Evolutionary conservation across 2,329 filamentous ascomycete species (phyloP), one percentile per base, ranked within the genome.

Genomic region (Venturiaceae sp.): DNA sequence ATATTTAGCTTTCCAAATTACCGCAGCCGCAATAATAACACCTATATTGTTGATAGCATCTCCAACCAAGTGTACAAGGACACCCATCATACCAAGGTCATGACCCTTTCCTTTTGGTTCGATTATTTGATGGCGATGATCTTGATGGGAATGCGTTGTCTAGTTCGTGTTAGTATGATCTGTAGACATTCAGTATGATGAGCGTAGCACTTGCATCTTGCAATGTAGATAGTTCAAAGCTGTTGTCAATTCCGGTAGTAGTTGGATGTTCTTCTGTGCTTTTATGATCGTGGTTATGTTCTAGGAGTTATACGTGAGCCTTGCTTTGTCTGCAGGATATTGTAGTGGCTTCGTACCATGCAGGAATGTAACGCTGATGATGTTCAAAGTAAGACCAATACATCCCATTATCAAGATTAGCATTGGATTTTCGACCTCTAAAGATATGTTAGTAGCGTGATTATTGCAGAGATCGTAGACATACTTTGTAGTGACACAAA

Each of bases 1-100:
- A 32, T 80, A 83, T 32, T 77, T 67, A 0, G 80, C 75, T 59
- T 84, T 75, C 86, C 86, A 90, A 67, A 91, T 86, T 32, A 89
- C 76, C 2, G 85, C 65, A 0, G 85, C 86, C 1, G 86, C 80
- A 36, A 86, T 74, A 53, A 90, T 89, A 60, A 92, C 87, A 11
- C 86, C 87, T 13, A 90, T 69, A 64, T 91, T 92, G 72, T 90
- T 91, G 62, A 87, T 76, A 5, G 86, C 85, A 65, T 92, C 88
- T 33, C 86, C 84, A 3, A 88, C 65, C 26, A 91, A 80, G 65
- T 92, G 88, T 14, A 88, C 71, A 11, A 90, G 66, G 1, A 88
- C 86, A 1, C 84, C 87, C 61, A 87, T 73, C 76, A 90, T 85
- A 11, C 84, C 86, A n/a, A 91, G 74, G 66, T 91, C 74, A 59